Conservation (phyloP, 1,284 basidiomycete genomes). For the Ceratorhiza oryzae-sativae region DNA sequence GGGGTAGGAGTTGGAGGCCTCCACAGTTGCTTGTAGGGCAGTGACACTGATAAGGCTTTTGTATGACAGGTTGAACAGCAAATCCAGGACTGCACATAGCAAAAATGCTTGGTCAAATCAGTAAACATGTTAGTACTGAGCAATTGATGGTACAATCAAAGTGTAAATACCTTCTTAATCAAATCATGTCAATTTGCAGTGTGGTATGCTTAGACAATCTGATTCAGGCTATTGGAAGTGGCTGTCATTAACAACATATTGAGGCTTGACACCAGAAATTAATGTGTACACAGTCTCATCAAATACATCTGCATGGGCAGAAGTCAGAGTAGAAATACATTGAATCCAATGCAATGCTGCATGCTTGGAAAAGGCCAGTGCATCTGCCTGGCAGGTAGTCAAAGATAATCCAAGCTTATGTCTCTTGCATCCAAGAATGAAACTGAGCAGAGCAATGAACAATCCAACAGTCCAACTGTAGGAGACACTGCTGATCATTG, state of each 20-base stretch:
- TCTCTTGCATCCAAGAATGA: conserved; percentile 46
- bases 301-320: conserved; percentile 49
- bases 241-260: conserved; percentile 1
- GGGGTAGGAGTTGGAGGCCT: conserved; percentile 24
- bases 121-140: no score
- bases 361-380: conserved; percentile 47
- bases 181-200: conserved; percentile 6
- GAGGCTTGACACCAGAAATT: not conserved
- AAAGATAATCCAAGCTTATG: conserved; percentile 45
- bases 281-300: conserved; percentile 39
- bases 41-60: conserved; percentile 39
- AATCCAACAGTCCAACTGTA: no score
- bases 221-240: not conserved
- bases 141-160: no score
- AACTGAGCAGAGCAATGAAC: no score
- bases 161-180: conserved; percentile 16
- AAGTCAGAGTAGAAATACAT: conserved; percentile 45
- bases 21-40: conserved; percentile 8
- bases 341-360: conserved; percentile 51
- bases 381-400: conserved; percentile 47
- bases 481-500: no score
- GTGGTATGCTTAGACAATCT: conserved; percentile 22
- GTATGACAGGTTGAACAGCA: conserved; percentile 41
- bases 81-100: conserved; percentile 22
- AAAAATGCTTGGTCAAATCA: conserved; percentile 39